phyloP scores from a whole-genome alignment of 106 monocot genomes.

The Dactylorhiza incarnata region DNA sequence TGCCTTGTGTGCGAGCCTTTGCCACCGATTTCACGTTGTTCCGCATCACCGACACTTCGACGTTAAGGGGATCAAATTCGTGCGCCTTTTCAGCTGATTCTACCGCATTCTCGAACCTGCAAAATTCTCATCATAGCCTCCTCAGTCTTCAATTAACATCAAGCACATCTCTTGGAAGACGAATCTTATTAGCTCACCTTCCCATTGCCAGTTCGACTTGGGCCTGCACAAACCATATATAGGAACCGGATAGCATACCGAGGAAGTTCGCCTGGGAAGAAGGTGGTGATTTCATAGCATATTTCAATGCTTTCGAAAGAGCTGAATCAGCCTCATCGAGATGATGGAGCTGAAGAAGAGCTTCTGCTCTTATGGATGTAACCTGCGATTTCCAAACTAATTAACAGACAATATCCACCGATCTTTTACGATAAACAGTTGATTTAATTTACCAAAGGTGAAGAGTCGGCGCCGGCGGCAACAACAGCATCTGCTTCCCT shows the following conservation, averaged over 20 bases:
- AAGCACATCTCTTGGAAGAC: background rate
- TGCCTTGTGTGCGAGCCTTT: slow-evolving; percentile 56
- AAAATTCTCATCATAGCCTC: slow-evolving; percentile 6
- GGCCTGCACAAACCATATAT: slow-evolving; percentile 49
- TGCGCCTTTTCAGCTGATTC: slow-evolving; percentile 59
- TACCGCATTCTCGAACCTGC: slow-evolving; percentile 77
- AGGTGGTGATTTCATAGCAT: slow-evolving; percentile 19
- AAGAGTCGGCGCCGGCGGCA: slow-evolving; percentile 63
- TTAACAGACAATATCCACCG: background rate
- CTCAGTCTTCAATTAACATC: background rate
- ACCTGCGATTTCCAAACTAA: slow-evolving; percentile 35
- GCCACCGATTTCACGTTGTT: slow-evolving; percentile 52
- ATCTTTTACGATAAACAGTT: background rate
- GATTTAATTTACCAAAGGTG: slow-evolving; percentile 37
- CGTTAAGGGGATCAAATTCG: slow-evolving; percentile 41
- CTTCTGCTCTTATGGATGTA: slow-evolving; percentile 61
- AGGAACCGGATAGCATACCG: slow-evolving; percentile 51
- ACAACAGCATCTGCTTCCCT: slow-evolving; percentile 76
- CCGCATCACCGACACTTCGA: slow-evolving; percentile 31
- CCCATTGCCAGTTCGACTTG: slow-evolving; percentile 81
- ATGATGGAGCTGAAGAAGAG: slow-evolving; percentile 59
- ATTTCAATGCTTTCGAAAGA: slow-evolving; percentile 28
- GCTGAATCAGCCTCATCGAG: slow-evolving; percentile 69
- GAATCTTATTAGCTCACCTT: slow-evolving; percentile 39
- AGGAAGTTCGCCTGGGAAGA: slow-evolving; percentile 24